phyloP scores from a whole-genome alignment of 208 protist genomes.

The Acanthamoeba culbertsoni region DNA sequence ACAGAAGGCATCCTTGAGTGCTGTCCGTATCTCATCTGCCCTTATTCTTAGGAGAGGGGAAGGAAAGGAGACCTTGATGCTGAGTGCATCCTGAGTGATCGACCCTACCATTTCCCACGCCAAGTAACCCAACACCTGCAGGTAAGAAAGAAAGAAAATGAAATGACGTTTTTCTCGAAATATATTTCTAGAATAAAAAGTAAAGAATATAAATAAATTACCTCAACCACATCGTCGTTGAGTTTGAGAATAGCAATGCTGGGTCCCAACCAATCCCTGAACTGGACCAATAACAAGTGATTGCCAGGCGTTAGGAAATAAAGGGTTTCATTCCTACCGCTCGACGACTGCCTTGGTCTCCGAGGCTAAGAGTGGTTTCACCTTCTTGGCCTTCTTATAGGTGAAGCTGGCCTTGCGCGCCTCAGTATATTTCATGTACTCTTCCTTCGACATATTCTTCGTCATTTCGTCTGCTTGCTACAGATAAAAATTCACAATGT shows the following conservation, averaged over 20 bases:
- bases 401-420: conserved; percentile 53
- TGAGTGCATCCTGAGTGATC: neutral
- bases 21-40: neutral
- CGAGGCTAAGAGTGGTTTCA: too few species aligned
- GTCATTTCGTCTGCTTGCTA: conserved; percentile 57
- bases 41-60: neutral
- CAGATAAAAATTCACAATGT: too few species aligned
- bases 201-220: neutral
- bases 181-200: neutral
- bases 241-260: conserved; percentile 21
- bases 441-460: conserved; percentile 53
- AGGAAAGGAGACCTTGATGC: neutral
- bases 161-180: too few species aligned
- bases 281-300: too few species aligned
- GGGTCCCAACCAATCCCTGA: conserved; percentile 40
- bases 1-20: neutral
- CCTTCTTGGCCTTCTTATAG: conserved; percentile 60
- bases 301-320: too few species aligned
- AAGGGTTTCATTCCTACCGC: too few species aligned
- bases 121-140: conserved; percentile 56
- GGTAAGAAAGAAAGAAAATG: too few species aligned
- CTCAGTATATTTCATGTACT: conserved; percentile 59
- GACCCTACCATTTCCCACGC: conserved; percentile 43
- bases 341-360: too few species aligned
- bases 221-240: conserved; percentile 39